Evolutionary conservation across 495 filamentous ascomycete species (phyloP).

Genomic region (Barbatosphaeria neglecta): DNA sequence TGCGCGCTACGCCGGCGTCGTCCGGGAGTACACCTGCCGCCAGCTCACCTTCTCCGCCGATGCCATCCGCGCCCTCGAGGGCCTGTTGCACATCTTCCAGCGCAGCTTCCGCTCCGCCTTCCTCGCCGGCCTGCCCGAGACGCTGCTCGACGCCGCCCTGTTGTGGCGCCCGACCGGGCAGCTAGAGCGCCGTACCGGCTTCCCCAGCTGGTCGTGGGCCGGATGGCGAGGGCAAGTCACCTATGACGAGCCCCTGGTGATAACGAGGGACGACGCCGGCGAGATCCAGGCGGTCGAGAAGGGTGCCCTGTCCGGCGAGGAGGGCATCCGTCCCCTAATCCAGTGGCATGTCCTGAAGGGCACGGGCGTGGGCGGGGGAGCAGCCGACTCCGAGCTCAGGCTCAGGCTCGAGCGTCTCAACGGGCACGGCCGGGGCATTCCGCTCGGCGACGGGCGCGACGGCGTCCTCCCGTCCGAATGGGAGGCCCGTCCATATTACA

Average conservation of each 20-base stretch:
- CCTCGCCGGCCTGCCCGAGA: not conserved
- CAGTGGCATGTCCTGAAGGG: not conserved
- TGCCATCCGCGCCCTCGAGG: conserved; percentile 1
- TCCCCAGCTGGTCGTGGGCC: not conserved
- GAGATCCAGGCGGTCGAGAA: not conserved
- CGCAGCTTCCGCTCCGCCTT: not conserved
- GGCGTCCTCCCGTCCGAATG: not conserved
- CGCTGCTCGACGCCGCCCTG: not conserved
- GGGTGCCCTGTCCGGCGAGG: not conserved
- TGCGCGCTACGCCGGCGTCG: conserved; percentile 7
- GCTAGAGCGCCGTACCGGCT: not conserved
- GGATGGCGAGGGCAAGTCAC: not conserved
- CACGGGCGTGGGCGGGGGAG: too few relatives aligned
- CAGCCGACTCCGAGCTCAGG: not conserved
- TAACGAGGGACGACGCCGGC: not conserved
- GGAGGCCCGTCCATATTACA: not conserved
- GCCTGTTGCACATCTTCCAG: not conserved
- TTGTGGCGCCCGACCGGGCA: not conserved
- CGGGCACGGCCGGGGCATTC: not conserved
- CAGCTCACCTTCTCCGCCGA: not conserved
- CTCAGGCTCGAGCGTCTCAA: too few relatives aligned
- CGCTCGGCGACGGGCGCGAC: too few relatives aligned
- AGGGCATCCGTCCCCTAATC: not conserved
- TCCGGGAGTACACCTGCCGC: conserved; percentile 3
- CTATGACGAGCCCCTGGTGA: not conserved